Base-by-base conservation (phyloP, 805 yeast genomes). In the Cyberlindnera mycetangii region DNA sequence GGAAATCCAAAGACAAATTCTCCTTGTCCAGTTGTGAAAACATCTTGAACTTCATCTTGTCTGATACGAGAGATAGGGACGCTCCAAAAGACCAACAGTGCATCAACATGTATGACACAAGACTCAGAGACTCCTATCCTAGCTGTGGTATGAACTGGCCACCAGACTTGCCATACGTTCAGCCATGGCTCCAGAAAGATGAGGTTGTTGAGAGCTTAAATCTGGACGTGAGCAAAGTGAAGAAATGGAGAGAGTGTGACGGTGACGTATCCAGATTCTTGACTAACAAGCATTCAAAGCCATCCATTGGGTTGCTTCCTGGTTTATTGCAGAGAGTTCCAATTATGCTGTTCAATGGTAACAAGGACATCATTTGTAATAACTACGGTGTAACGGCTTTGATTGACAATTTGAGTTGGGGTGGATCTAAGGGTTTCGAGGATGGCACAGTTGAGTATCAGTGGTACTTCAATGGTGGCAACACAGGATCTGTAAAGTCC, bases 111-210 rank as follows among this genome's bases (percentile, higher is more conserved):
- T 92, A 93, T 61, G 96, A 93, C 61, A 77, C 78, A 44, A 75
- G 84, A 30, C 66, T 85, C 42, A 70, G 66, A 30, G 97, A 89
- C 60, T 65, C 80, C 0, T 88, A 72, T 55, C 97, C 98, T 0
- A 67, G 84, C 0, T 93, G 99, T 66, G 98, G 98, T 6, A 72
- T 79, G 78, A 83, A 85, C 62, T 93, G 98, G 98, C 99, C 99
- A 0, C 75, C 74, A 21, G 84, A 76, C 51, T 64, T 86, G 48
- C 66, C 64, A 0, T 48, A 65, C 35, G 80, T 85, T 2, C 64
- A 71, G 1, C 72, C 76, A 16, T 85, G 82, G 59, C 70, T 86
- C 44, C 68, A 71, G 32, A 54, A 64, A 2, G 64, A 66, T 3
- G 66, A 69, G 4, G 83, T 81, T 16, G 74, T 76, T 60, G 60